Percentiles rank a stretch among this genome's conserved stretches.
Evolutionary conservation across 2,329 filamentous ascomycete species (phyloP).

Genomic region (Hawksworthiomyces lignivorus): DNA sequence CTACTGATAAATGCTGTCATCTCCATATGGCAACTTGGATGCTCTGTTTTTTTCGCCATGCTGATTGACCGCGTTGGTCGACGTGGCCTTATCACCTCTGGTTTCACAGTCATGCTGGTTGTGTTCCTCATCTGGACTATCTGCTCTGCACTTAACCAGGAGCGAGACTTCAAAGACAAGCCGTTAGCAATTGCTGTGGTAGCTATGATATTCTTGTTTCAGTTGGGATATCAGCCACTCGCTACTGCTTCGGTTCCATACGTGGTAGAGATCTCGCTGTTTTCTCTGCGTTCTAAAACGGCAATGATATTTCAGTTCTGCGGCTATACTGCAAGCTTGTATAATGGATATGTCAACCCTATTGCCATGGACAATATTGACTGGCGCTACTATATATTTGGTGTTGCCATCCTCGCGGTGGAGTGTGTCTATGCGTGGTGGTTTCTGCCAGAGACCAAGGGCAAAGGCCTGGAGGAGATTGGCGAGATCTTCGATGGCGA

Average conservation of each 20-base stretch:
- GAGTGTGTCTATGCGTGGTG: constrained; percentile 32
- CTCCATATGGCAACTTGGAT: constrained; percentile 20
- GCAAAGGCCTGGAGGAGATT: constrained; percentile 33
- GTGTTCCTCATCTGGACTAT: constrained; percentile 31
- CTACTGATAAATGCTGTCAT: constrained; percentile 24
- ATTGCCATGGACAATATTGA: constrained; percentile 25
- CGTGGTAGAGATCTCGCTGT: constrained; percentile 36
- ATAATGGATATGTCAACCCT: constrained; percentile 32
- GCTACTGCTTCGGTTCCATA: constrained; percentile 35
- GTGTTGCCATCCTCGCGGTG: constrained; percentile 31
- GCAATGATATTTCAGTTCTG: constrained; percentile 19
- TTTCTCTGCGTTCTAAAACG: constrained; percentile 27
- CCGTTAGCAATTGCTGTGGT: constrained; percentile 30
- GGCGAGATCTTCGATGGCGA: constrained; percentile 30
- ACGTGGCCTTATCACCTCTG: too few species aligned
- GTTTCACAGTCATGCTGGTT: constrained; percentile 22
- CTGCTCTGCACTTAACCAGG: constrained; percentile 18
- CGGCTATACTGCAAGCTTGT: constrained; percentile 19
- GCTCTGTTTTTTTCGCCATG: constrained; percentile 19
- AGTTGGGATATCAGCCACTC: constrained; percentile 29
- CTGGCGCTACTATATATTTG: constrained; percentile 35
- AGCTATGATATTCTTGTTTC: constrained; percentile 26
- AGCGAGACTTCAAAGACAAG: constrained; percentile 23
- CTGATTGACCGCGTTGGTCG: constrained; percentile 21
- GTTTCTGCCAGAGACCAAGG: constrained; percentile 34